A percentile compares a stretch with the other conserved stretches of the same genome.
Evolutionary conservation across 2,329 filamentous ascomycete species (phyloP).

Genomic region (Corinectria fuckeliana): DNA sequence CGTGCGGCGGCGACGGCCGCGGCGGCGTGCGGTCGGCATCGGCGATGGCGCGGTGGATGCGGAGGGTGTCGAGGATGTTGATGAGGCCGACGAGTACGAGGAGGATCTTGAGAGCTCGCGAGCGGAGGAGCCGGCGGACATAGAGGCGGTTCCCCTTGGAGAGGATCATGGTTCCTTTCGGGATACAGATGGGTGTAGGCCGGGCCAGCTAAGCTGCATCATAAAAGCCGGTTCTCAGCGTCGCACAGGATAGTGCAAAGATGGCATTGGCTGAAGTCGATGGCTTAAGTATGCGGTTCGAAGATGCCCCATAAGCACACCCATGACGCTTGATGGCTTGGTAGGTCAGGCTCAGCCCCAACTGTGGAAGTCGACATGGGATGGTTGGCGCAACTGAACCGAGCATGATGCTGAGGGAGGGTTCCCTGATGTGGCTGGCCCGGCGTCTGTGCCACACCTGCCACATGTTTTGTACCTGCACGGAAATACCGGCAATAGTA

Average conservation of each 20-base stretch:
- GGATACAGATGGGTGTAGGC: slow-evolving; percentile 11
- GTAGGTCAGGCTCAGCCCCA: neutral
- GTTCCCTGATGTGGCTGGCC: neutral
- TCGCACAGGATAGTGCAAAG: neutral
- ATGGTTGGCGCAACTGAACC: neutral
- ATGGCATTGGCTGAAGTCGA: neutral
- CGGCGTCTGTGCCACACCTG: neutral
- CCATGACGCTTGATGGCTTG: slow-evolving; percentile 10
- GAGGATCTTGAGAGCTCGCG: slow-evolving; percentile 43
- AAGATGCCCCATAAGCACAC: neutral
- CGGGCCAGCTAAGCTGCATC: slow-evolving; percentile 33
- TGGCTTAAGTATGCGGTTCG: neutral
- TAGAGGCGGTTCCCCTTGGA: slow-evolving; percentile 42
- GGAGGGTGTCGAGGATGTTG: slow-evolving; percentile 49
- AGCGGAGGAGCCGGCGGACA: slow-evolving; percentile 47
- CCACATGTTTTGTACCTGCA: neutral
- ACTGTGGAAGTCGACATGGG: neutral
- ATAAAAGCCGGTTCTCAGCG: slow-evolving; percentile 16
- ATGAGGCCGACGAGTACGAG: slow-evolving; percentile 44
- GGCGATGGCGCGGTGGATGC: slow-evolving; percentile 45
- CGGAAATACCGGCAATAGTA: neutral
- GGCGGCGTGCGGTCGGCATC: slow-evolving; percentile 35
- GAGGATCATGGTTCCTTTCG: slow-evolving; percentile 38
- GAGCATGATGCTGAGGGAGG: neutral
- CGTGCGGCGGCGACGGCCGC: slow-evolving; percentile 38